phyloP scores from a whole-genome alignment of 345 rosid genomes.

The Populus alba region DNA sequence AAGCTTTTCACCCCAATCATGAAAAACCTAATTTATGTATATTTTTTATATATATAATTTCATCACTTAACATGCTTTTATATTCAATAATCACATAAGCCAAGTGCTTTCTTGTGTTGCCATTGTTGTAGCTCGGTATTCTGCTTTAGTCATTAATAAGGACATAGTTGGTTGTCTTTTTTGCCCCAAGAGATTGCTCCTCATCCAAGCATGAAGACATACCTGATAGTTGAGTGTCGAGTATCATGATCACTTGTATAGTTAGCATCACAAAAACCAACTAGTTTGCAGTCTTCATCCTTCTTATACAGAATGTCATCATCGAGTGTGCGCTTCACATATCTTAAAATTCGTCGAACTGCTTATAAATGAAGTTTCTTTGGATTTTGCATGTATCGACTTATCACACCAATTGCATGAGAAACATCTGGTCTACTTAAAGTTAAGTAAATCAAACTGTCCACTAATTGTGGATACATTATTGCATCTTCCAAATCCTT shows the following conservation, averaged over 20 bases:
- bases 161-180: not conserved
- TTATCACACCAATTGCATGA: not conserved
- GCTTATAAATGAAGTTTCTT: conserved; percentile 5
- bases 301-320: not conserved
- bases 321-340: not conserved
- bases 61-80: too few relatives aligned
- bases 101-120: too few relatives aligned
- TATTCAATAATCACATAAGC: too few relatives aligned
- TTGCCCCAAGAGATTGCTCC: not conserved
- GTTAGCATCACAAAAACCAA: not conserved
- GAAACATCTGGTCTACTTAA: not conserved
- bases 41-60: too few relatives aligned
- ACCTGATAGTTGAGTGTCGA: not conserved
- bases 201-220: not conserved
- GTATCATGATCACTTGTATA: not conserved
- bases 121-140: too few relatives aligned
- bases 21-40: too few relatives aligned
- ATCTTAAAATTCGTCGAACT: not conserved
- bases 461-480: not conserved
- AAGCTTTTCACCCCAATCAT: too few relatives aligned
- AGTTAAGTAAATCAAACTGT: not conserved
- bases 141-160: not conserved
- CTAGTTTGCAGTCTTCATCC: not conserved
- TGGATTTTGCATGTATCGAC: conserved; percentile 3
- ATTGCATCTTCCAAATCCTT: not conserved